Evolutionary conservation across 352 stramenopile genomes (phyloP), one percentile per base, ranked within the genome.

Genomic region (Thalassiosira exigua): DNA sequence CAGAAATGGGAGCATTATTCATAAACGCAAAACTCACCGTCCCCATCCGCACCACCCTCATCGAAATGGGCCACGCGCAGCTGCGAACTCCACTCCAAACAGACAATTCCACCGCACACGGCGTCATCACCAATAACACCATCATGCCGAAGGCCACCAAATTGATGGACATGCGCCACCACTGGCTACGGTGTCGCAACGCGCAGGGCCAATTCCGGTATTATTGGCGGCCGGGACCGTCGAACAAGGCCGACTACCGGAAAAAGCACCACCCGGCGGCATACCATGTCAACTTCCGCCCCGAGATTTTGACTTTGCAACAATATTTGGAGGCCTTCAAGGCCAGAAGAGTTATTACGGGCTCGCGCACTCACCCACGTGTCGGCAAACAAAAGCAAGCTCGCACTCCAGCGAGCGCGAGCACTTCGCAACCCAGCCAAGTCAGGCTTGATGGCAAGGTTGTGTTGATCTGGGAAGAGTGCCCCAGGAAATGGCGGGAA

Each of bases 121-220:
- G 39, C 11, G 39, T 48, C 11, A 11, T 53, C 27, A 89, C 73
- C 56, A 64, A 68, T 22, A 86, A 51, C n/a, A n/a, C n/a, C 14
- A 73, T 89, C 7, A 79, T 85, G 72, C 70, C 81, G 54, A 74
- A 80, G 48, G 26, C 30, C 26, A 80, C 80, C 0, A 81, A 77
- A 81, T 32, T 62, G n/a, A 75, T 85, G 26, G 81, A 90, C 54
- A 90, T 90, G 81, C 58, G 77, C 44, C 86, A 69, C 42, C 64
- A 88, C 67, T 88, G 78, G 73, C 19, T n/a, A n/a, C n/a, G n/a
- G n/a, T n/a, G n/a, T n/a, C n/a, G n/a, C n/a, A n/a, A n/a, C n/a
- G n/a, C n/a, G n/a, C n/a, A n/a, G n/a, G n/a, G n/a, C n/a, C n/a
- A n/a, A n/a, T n/a, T n/a, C n/a, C n/a, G n/a, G n/a, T n/a, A n/a